Percentiles rank a stretch among this genome's conserved stretches.
Conservation (phyloP, 2,329 filamentous ascomycete species). For the Fusarium verticillioides region DNA sequence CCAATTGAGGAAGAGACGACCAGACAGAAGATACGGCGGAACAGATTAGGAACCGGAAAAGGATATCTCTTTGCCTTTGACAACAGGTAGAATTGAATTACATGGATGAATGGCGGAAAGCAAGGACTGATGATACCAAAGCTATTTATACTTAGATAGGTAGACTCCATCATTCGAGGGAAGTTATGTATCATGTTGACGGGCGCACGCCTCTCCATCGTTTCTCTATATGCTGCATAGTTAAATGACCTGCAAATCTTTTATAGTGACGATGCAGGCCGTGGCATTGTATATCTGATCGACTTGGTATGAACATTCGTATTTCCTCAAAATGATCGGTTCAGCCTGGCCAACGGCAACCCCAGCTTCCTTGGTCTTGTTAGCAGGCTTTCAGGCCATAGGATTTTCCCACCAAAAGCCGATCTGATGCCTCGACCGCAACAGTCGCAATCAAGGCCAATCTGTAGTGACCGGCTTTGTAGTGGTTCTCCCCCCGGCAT, state of each 20-base stretch:
- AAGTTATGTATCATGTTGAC: slow-evolving; percentile 1
- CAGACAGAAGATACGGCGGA: slow-evolving; percentile 16
- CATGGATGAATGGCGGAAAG: slow-evolving; percentile 12
- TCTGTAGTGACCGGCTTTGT: slow-evolving; percentile 29
- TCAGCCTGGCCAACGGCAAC: neutral
- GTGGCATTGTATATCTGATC: neutral
- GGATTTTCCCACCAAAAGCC: slow-evolving; percentile 22
- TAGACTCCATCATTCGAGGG: neutral
- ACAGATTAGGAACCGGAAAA: slow-evolving; percentile 5
- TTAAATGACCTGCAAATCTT: neutral
- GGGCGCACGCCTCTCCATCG: neutral
- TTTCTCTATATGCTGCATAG: slow-evolving; percentile 11
- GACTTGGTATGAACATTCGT: neutral
- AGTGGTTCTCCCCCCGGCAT: slow-evolving; percentile 30
- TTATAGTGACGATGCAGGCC: neutral
- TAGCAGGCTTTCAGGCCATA: slow-evolving; percentile 6
- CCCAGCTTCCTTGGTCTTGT: slow-evolving; percentile 3
- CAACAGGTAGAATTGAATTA: neutral
- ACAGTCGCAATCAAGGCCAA: slow-evolving; percentile 8
- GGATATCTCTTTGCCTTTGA: slow-evolving; percentile 8
- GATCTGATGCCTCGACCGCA: slow-evolving; percentile 14
- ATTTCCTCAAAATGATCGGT: neutral
- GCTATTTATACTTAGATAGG: neutral
- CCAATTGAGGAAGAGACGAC: neutral
- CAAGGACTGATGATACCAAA: slow-evolving; percentile 6